These are phyloP conservation scores for Eimeria maxima DNA, from an alignment of 169 alveolate species.

Conservation along the genomic window DNA sequence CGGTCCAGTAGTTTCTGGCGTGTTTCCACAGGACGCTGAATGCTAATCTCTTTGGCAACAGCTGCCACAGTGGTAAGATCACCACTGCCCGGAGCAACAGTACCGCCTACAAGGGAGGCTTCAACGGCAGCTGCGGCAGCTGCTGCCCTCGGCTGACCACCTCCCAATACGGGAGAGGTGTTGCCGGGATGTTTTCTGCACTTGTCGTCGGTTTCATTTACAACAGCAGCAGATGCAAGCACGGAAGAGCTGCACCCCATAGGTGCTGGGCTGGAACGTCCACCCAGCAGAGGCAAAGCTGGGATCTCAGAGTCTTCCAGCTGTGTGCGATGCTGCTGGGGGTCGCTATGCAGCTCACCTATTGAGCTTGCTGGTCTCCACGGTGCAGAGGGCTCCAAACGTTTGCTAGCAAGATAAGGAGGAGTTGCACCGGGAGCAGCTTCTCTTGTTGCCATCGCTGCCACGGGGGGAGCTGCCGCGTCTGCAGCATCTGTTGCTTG, in stretches of 20 bases:
- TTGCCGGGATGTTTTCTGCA: background rate
- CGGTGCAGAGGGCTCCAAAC: conserved; percentile 15
- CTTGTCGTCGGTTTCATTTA: background rate
- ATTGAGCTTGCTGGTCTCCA: background rate
- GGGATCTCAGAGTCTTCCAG: background rate
- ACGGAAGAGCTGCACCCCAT: background rate
- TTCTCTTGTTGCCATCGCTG: background rate
- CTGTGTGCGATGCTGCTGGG: conserved; percentile 22
- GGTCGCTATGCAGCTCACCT: background rate
- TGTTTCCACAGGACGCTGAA: background rate
- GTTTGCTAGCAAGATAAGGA: background rate
- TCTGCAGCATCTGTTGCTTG: background rate
- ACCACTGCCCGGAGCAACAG: background rate
- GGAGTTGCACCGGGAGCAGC: background rate
- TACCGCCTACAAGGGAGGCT: background rate
- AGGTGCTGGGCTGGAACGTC: background rate
- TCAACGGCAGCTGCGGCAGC: background rate
- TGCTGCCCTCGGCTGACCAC: background rate
- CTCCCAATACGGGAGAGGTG: background rate
- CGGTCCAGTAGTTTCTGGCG: background rate
- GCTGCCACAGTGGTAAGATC: background rate
- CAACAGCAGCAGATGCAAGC: background rate
- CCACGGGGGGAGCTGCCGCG: background rate
- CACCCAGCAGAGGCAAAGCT: conserved; percentile 50
- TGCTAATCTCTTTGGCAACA: background rate